Percentiles rank a stretch among this genome's conserved stretches.
Conservation (phyloP, 2,329 filamentous ascomycete genomes). For the Penicillium frequentans region DNA sequence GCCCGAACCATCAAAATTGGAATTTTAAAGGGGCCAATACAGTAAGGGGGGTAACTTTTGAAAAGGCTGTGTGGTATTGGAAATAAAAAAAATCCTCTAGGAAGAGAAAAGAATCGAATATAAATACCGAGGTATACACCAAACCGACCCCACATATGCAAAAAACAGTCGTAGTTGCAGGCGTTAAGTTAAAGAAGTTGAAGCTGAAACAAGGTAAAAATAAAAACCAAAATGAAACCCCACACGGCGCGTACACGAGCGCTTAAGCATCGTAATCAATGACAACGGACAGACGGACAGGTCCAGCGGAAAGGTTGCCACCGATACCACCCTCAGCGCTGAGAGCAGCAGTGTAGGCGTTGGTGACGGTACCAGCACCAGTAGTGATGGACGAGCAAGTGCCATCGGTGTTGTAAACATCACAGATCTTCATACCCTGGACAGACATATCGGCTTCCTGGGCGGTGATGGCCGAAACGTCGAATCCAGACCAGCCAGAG, state of each 20-base stretch:
- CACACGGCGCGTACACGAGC: constrained; percentile 4
- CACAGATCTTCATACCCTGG: constrained; percentile 39
- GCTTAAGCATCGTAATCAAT: constrained; percentile 31
- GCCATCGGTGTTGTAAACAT: constrained; percentile 18
- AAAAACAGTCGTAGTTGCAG: constrained; percentile 1
- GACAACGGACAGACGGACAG: constrained; percentile 28
- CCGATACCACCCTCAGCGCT: constrained; percentile 35
- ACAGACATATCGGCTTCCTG: constrained; percentile 30
- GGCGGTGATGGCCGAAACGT: constrained; percentile 36
- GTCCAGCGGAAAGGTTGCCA: constrained; percentile 29
- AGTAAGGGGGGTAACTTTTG: not conserved
- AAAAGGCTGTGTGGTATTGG: constrained; percentile 1
- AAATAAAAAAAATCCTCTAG: not conserved
- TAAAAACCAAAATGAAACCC: not conserved
- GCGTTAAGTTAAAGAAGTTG: not conserved
- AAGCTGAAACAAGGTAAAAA: not conserved
- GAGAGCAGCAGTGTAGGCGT: constrained; percentile 30
- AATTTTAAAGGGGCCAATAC: not conserved
- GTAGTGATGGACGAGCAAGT: constrained; percentile 34
- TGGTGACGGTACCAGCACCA: constrained; percentile 24
- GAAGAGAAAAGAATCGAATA: not conserved
- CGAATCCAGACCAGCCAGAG: constrained; percentile 34
- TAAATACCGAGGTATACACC: not conserved
- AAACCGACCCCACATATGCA: not conserved
- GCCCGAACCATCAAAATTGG: not conserved